Evolutionary conservation across 352 stramenopile genomes (phyloP).

Genomic region (Globisporangium emineosum): DNA sequence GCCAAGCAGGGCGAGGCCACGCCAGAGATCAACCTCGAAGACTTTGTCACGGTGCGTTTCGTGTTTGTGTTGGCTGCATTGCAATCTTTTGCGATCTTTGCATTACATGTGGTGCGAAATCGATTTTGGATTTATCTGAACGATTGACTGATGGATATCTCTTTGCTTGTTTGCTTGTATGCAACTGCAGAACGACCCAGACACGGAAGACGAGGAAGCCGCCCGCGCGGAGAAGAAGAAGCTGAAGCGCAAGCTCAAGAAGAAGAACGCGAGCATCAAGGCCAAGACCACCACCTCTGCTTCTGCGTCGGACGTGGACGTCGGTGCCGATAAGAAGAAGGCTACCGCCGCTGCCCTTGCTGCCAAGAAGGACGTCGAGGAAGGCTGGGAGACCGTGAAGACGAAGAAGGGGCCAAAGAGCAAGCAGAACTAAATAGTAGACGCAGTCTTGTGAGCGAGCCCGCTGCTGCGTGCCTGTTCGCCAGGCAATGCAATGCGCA

Average conservation of each 20-base stretch:
- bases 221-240: conserved; percentile 77
- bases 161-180: conserved; percentile 17
- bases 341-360: conserved; percentile 34
- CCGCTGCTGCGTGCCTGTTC: neutral
- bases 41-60: conserved; percentile 45
- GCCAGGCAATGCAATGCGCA: neutral
- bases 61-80: neutral
- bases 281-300: conserved; percentile 17
- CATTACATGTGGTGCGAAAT: no score
- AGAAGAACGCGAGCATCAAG: conserved; percentile 75
- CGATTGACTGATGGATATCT: neutral
- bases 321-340: conserved; percentile 49
- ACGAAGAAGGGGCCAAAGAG: conserved; percentile 56
- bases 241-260: conserved; percentile 80
- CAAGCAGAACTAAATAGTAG: conserved; percentile 50
- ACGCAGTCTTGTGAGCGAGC: neutral
- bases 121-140: neutral
- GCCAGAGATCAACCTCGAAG: conserved; percentile 58
- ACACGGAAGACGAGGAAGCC: conserved; percentile 79
- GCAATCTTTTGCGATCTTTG: neutral
- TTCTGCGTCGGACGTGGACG: conserved; percentile 29
- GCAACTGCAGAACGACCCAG: conserved; percentile 49
- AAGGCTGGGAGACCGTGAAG: conserved; percentile 78
- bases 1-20: conserved; percentile 28
- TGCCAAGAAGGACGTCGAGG: conserved; percentile 60